Evolutionary conservation across 306 rosid species (phyloP).

Genomic region (Vigna reflexopilosa): DNA sequence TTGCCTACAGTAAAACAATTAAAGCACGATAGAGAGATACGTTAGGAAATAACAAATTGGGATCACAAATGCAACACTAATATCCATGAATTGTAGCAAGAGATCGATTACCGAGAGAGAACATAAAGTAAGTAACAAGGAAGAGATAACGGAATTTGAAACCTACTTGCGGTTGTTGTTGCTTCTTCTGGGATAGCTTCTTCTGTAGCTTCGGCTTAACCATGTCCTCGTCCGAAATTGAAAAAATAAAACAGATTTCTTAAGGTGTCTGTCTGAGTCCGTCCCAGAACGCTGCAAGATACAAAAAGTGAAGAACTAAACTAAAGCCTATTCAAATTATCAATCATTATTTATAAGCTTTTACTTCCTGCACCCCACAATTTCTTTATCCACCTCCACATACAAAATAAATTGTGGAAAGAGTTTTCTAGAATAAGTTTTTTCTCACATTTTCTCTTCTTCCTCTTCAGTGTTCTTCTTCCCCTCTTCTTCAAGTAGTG

Average conservation of each 20-base stretch:
- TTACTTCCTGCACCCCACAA: too few relatives aligned
- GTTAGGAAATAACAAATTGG: background rate
- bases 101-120: conserved; percentile 3
- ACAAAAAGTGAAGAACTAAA: background rate
- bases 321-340: background rate
- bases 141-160: conserved; percentile 3
- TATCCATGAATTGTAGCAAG: conserved; percentile 16
- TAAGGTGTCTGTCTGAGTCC: background rate
- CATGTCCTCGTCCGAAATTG: conserved; percentile 45
- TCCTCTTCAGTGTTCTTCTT: too few relatives aligned
- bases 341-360: background rate
- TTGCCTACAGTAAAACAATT: background rate
- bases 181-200: conserved; percentile 54
- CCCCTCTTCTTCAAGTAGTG: too few relatives aligned
- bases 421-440: too few relatives aligned
- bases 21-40: conserved; percentile 14
- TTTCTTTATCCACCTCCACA: too few relatives aligned
- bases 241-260: conserved; percentile 17
- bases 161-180: conserved; percentile 45
- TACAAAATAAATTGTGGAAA: too few relatives aligned
- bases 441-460: too few relatives aligned
- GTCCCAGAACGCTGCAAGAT: background rate
- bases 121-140: background rate
- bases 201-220: conserved; percentile 57
- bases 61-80: conserved; percentile 18